Conservation (phyloP, 305 asterid genomes). For the Solanum hybrid region DNA sequence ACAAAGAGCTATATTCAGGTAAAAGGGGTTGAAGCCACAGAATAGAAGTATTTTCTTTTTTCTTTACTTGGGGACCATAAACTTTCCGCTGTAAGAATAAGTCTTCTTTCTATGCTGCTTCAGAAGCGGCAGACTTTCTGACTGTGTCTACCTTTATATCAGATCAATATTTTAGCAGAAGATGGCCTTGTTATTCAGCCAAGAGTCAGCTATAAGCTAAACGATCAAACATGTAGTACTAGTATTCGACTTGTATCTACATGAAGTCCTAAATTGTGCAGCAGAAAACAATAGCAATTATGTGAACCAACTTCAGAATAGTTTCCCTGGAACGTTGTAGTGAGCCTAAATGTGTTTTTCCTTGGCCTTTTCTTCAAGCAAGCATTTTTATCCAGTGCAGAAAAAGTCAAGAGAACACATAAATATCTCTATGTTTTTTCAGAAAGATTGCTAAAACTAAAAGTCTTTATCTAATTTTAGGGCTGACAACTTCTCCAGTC, state of each 20-base stretch:
- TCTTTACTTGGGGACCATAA: not conserved
- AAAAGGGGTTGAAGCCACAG: not conserved
- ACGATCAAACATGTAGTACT: not conserved
- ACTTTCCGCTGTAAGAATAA: not conserved
- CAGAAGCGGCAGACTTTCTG: not conserved
- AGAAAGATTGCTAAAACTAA: not conserved
- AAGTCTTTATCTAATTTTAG: constrained; percentile 19
- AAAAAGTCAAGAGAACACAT: not conserved
- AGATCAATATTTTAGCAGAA: not conserved
- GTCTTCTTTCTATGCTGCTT: not conserved
- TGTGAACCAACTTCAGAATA: not conserved
- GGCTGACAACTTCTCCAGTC: constrained; percentile 48
- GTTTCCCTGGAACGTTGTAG: not conserved
- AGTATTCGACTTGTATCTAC: not conserved
- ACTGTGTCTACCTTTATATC: not conserved
- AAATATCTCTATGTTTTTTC: not conserved
- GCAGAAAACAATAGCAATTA: not conserved
- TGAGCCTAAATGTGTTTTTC: not conserved
- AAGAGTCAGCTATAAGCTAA: not conserved
- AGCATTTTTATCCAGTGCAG: not conserved
- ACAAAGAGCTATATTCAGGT: not conserved
- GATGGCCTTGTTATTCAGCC: not conserved
- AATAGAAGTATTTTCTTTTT: not conserved
- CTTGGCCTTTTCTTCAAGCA: not conserved
- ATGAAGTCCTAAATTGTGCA: not conserved